Conservation (phyloP, 1,139 yeast species). For the Groenewaldozyma sp. region DNA sequence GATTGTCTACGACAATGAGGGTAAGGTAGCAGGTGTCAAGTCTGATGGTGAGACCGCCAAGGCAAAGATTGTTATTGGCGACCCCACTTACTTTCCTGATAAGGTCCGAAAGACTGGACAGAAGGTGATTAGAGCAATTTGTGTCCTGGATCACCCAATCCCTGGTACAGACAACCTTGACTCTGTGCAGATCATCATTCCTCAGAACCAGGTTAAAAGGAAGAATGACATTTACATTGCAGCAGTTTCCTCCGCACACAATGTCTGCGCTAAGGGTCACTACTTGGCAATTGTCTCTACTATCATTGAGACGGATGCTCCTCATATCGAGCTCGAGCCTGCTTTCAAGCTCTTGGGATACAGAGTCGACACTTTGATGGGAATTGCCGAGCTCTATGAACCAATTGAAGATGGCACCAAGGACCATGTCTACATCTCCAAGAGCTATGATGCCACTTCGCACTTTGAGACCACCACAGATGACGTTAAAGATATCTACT, state of each 20-base stretch:
- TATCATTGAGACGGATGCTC: constrained; percentile 85
- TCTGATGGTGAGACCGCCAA: constrained; percentile 88
- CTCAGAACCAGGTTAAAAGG: constrained; percentile 91
- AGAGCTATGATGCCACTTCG: constrained; percentile 87
- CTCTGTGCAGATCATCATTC: constrained; percentile 88
- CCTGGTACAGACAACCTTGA: constrained; percentile 77
- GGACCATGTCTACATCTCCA: constrained; percentile 74
- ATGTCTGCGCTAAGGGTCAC: constrained; percentile 85
- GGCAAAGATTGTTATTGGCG: constrained; percentile 93
- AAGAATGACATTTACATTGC: constrained; percentile 94
- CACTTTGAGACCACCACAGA: constrained; percentile 96
- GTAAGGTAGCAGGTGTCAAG: constrained; percentile 73
- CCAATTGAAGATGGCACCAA: constrained; percentile 76
- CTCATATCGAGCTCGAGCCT: constrained; percentile 87
- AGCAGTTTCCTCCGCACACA: constrained; percentile 79
- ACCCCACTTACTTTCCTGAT: constrained; percentile 95
- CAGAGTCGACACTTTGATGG: constrained; percentile 80
- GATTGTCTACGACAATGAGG: constrained; percentile 60
- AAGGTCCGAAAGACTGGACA: constrained; percentile 79
- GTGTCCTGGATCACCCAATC: constrained; percentile 83
- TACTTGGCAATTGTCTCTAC: constrained; percentile 92
- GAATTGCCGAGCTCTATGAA: constrained; percentile 84
- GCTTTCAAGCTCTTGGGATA: constrained; percentile 88
- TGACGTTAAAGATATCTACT: constrained; percentile 89
- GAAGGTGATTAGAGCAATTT: constrained; percentile 88